Evolutionary conservation across 805 yeast species (phyloP), one percentile per base, ranked within the genome.

Genomic region (Crinitomyces ghanaensis): DNA sequence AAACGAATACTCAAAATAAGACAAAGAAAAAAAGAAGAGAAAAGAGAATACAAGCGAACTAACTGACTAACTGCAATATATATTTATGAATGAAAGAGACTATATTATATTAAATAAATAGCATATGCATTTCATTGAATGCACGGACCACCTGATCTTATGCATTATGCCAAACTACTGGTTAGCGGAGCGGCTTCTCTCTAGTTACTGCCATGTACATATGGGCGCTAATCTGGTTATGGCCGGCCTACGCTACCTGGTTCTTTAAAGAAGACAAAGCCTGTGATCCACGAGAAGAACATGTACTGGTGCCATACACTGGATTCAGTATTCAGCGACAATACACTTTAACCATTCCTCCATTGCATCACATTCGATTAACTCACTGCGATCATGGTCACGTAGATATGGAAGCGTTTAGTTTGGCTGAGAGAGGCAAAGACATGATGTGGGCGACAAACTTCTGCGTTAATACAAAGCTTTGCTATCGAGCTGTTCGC

Each of bases 401-500:
- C 21, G 54, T 62, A 4, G 63, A 63, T 35, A 66, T 61, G 54
- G 68, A 62, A 33, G 56, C 65, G 17, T 51, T 51, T 6, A 39
- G 55, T 3, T 48, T 56, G 19, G 48, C 60, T 1, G 51, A 50
- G 2, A 52, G 60, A 1, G 50, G 52, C 4, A 53, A 59, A 2
- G 70, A 66, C 38, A 49, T 70, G 11, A 58, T 62, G 23, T 74
- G 80, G 80, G 54, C 55, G 2, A 48, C 16, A 2, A 33, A 44
- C 35, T 34, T 42, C 35, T 44, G 48, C 23, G 34, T 41, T 13
- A 26, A 28, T 16, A 13, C 25, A 6, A 23, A 31, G 25, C 33
- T 53, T 8, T 74, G 81, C 38, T 75, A 65, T 45, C 72, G 74
- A 37, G 49, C 76, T 36, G 80, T 71, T 52, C 62, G 85, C 43